Evolutionary conservation across 441 rosid genomes (phyloP).

Genomic region (Croton laevigatus): DNA sequence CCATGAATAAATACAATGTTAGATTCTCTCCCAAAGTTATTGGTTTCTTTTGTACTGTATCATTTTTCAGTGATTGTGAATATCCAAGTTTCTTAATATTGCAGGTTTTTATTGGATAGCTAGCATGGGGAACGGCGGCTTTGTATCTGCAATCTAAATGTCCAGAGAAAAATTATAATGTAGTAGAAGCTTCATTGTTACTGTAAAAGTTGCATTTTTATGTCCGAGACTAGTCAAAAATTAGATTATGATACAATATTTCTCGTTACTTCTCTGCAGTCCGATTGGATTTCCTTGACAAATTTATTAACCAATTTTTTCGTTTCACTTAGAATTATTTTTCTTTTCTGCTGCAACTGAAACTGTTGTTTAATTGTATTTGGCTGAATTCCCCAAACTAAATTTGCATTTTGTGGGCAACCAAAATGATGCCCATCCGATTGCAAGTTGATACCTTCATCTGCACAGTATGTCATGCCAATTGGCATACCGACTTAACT

Average conservation of each 20-base stretch:
- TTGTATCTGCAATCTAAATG: background rate
- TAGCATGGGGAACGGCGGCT: background rate
- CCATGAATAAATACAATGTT: no score
- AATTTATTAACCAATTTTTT: no score
- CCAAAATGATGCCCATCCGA: no score
- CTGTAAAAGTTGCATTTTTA: background rate
- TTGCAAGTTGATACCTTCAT: no score
- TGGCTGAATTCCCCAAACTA: no score
- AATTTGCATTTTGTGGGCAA: no score
- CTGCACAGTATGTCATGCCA: no score
- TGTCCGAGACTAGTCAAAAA: background rate
- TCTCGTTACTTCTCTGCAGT: background rate
- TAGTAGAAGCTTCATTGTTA: background rate
- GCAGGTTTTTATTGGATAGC: conserved; percentile 4
- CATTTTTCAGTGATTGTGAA: background rate
- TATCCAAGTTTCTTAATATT: background rate
- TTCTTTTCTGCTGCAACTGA: no score
- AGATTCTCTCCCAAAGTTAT: no score
- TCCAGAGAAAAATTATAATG: background rate
- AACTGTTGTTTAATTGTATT: no score
- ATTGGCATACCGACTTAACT: no score
- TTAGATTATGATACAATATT: background rate
- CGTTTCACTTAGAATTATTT: no score
- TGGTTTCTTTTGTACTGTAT: background rate
- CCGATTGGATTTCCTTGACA: background rate